Conservation (phyloP, 2,329 filamentous ascomycete genomes). For the Davidsoniella neocaledoniae region DNA sequence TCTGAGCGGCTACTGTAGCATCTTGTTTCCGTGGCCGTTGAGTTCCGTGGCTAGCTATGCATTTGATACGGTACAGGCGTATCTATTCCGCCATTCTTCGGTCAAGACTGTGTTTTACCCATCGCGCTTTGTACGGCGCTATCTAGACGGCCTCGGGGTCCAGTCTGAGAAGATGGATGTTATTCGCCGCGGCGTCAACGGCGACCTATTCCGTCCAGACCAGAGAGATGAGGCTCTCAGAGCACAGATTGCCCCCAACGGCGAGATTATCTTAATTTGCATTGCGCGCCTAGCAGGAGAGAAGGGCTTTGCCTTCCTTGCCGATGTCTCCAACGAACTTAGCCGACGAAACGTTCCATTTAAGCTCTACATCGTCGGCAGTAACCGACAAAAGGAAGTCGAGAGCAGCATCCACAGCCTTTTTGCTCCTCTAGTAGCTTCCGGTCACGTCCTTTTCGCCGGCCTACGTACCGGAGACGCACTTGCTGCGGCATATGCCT, state of each 20-base stretch:
- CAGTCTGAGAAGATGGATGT: slow-evolving; percentile 39
- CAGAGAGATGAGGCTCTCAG: slow-evolving; percentile 35
- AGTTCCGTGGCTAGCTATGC: slow-evolving; percentile 44
- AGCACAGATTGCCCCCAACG: slow-evolving; percentile 37
- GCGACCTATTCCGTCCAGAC: slow-evolving; percentile 39
- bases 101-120: slow-evolving; percentile 55
- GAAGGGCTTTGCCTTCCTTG: slow-evolving; percentile 54
- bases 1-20: slow-evolving; percentile 49
- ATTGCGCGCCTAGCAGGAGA: slow-evolving; percentile 52
- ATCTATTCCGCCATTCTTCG: slow-evolving; percentile 43
- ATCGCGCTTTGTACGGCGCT: slow-evolving; percentile 42
- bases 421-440: slow-evolving; percentile 32
- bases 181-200: slow-evolving; percentile 48
- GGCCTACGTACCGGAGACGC: slow-evolving; percentile 45
- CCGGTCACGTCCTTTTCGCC: slow-evolving; percentile 45
- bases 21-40: slow-evolving; percentile 48
- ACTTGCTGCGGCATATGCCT: slow-evolving; percentile 49
- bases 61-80: slow-evolving; percentile 47
- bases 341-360: slow-evolving; percentile 38
- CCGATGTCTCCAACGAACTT: slow-evolving; percentile 36
- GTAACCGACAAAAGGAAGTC: slow-evolving; percentile 47
- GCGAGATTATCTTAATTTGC: slow-evolving; percentile 47
- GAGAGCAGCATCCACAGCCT: slow-evolving; percentile 43
- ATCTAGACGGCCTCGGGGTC: slow-evolving; percentile 41
- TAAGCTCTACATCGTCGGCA: slow-evolving; percentile 50